Percentiles rank a stretch among this genome's conserved stretches.
Conservation (phyloP, 1,284 basidiomycete genomes). For the Erythrobasidium hasegawianum region DNA sequence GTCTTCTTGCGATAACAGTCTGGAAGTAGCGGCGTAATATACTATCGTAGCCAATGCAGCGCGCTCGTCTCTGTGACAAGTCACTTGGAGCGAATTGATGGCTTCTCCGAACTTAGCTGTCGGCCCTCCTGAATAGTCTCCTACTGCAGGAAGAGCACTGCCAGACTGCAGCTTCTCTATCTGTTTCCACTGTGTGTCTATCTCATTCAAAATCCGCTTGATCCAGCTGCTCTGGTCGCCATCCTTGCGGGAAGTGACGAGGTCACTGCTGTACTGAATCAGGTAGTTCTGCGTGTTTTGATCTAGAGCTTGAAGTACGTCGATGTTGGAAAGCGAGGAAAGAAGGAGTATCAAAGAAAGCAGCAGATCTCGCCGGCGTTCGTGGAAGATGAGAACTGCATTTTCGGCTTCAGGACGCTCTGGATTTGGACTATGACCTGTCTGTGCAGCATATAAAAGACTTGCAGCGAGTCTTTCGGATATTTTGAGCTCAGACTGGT, state of each 20-base stretch:
- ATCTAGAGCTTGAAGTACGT: conserved; percentile 41
- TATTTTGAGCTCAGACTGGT: conserved; percentile 58
- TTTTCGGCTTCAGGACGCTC: conserved; percentile 57
- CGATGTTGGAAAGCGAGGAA: conserved; percentile 40
- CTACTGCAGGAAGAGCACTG: conserved; percentile 53
- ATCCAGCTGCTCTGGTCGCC: conserved; percentile 52
- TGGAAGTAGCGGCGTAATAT: conserved; percentile 16
- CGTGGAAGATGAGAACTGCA: conserved; percentile 63
- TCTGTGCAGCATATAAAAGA: conserved; percentile 63
- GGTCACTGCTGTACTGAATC: conserved; percentile 38
- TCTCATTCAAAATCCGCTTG: conserved; percentile 60
- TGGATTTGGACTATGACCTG: conserved; percentile 57
- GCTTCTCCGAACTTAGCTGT: conserved; percentile 60
- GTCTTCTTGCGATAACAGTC: conserved; percentile 26
- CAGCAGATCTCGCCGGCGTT: conserved; percentile 62
- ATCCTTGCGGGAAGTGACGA: conserved; percentile 45
- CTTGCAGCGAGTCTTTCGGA: conserved; percentile 70
- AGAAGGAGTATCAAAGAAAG: conserved; percentile 61
- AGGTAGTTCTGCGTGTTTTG: conserved; percentile 40
- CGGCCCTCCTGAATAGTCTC: conserved; percentile 48
- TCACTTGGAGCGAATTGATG: conserved; percentile 61
- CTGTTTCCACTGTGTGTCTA: conserved; percentile 53
- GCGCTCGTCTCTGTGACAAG: conserved; percentile 69
- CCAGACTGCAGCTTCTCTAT: conserved; percentile 44
- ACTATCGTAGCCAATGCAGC: conserved; percentile 62